phyloP scores from a whole-genome alignment of 805 yeast genomes.

The Dipodascopsis uninucleata region DNA sequence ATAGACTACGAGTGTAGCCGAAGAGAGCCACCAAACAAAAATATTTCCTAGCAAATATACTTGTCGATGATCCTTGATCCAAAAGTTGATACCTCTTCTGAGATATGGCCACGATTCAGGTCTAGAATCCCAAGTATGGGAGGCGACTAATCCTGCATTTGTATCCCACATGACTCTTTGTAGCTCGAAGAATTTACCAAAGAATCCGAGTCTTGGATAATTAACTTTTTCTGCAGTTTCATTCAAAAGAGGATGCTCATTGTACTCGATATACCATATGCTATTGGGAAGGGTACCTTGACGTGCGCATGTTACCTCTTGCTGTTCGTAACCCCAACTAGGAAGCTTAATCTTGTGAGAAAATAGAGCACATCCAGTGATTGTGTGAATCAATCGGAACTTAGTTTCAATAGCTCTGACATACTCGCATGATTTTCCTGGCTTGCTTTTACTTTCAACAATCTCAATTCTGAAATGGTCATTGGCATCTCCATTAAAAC shows the following conservation, averaged over 20 bases:
- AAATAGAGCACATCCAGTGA: constrained; percentile 64
- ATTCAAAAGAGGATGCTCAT: constrained; percentile 49
- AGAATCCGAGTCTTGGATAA: constrained; percentile 43
- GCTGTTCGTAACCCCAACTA: constrained; percentile 79
- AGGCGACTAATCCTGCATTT: constrained; percentile 46
- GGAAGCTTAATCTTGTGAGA: constrained; percentile 75
- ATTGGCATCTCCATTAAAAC: constrained; percentile 60
- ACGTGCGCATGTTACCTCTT: constrained; percentile 83
- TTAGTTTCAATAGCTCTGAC: constrained; percentile 61
- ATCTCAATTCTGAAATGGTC: constrained; percentile 68
- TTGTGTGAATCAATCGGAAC: constrained; percentile 64
- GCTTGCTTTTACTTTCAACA: constrained; percentile 38
- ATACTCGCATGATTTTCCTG: constrained; percentile 39
- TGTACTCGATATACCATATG: constrained; percentile 69
- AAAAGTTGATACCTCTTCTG: constrained; percentile 57
- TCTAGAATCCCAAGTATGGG: constrained; percentile 50
- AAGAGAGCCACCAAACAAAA: constrained; percentile 50
- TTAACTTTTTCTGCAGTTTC: constrained; percentile 36
- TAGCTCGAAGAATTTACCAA: constrained; percentile 51
- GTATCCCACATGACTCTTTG: constrained; percentile 54
- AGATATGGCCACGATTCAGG: constrained; percentile 64
- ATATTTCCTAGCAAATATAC: constrained; percentile 66
- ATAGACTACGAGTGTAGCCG: constrained; percentile 35
- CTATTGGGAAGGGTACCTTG: constrained; percentile 66
- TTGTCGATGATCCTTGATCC: constrained; percentile 43